phyloP scores from a whole-genome alignment of 73 alveolate genomes.

The Tetrahymena borealis region DNA sequence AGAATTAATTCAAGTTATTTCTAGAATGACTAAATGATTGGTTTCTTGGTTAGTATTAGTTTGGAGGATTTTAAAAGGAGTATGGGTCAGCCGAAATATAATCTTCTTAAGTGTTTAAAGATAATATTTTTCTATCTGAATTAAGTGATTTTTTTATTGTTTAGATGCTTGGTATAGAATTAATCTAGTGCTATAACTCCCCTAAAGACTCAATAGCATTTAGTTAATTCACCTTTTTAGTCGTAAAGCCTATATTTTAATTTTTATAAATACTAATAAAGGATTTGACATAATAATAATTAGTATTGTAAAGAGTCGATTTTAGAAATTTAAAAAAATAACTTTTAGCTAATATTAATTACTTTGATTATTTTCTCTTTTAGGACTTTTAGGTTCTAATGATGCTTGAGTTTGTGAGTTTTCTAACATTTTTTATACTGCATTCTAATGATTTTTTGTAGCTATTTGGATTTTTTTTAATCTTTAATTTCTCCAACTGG shows the following conservation, averaged over 20 bases:
- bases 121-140: neutral
- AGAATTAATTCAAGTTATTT: neutral
- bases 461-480: neutral
- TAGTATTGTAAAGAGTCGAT: no score
- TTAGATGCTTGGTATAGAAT: neutral
- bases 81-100: neutral
- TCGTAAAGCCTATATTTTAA: no score
- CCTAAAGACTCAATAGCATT: no score
- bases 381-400: neutral
- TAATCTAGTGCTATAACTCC: no score
- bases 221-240: no score
- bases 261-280: no score
- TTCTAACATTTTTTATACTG: neutral
- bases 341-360: no score
- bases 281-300: no score
- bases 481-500: neutral
- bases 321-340: no score
- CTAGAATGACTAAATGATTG: neutral
- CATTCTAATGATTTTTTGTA: neutral
- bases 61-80: neutral
- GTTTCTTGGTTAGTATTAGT: neutral
- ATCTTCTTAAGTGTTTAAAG: neutral
- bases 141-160: neutral
- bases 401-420: neutral
- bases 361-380: neutral